These are phyloP conservation scores for Phytophthora vignae DNA, from an alignment of 352 stramenopile genomes.

Conservation along the genomic window DNA sequence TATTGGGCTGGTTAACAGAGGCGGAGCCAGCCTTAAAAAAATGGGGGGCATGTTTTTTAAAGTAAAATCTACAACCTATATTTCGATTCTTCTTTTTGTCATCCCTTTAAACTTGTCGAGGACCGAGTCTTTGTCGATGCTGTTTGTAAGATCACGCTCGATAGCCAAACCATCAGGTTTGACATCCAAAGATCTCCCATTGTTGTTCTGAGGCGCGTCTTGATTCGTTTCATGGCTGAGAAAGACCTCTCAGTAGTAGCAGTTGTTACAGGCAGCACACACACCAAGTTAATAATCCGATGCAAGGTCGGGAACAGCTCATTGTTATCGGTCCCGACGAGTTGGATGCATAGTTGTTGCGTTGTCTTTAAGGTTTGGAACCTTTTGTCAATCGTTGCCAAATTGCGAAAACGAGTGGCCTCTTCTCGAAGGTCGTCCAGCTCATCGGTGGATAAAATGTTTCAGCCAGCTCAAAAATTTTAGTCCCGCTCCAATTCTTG, in stretches of 20 bases:
- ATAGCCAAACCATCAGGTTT: neutral
- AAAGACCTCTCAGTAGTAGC: conserved; percentile 13
- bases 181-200: neutral
- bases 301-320: neutral
- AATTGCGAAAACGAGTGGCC: neutral
- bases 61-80: too few species aligned
- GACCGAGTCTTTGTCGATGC: too few species aligned
- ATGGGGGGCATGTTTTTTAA: neutral
- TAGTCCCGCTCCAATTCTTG: neutral
- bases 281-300: conserved; percentile 1
- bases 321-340: neutral
- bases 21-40: neutral
- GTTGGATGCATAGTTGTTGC: neutral
- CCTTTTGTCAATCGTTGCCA: neutral
- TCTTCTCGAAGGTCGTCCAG: neutral
- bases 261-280: conserved; percentile 8
- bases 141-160: neutral
- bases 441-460: conserved; percentile 5
- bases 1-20: too few species aligned
- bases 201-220: conserved; percentile 7
- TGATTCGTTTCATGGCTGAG: conserved; percentile 15
- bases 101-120: too few species aligned
- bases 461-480: neutral
- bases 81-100: too few species aligned
- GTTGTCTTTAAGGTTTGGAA: neutral